phyloP scores from a whole-genome alignment of 176 grass and related monocot species.

The Coix lacrymajobi region DNA sequence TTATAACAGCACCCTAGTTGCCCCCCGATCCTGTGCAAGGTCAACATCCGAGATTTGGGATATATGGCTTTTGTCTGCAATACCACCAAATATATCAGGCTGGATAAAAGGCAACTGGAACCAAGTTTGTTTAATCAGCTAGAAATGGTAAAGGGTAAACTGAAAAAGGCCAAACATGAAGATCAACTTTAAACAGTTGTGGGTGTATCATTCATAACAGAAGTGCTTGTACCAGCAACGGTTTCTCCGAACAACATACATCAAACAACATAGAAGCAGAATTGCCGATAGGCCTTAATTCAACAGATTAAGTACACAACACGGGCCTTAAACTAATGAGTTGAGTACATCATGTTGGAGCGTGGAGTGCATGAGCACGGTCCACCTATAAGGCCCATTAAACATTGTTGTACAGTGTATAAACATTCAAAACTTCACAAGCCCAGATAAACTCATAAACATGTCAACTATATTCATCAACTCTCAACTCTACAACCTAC shows the following conservation, averaged over 20 bases:
- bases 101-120: not conserved
- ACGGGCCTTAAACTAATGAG: constrained; percentile 12
- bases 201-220: not conserved
- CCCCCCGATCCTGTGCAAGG: not conserved
- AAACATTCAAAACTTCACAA: constrained; percentile 26
- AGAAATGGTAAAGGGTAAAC: not conserved
- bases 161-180: not conserved
- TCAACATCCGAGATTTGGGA: not conserved
- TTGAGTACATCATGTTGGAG: constrained; percentile 9
- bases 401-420: not conserved
- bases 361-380: not conserved
- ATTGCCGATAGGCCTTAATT: not conserved
- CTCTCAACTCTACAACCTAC: constrained; percentile 35
- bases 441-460: constrained; percentile 12
- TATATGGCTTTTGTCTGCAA: not conserved
- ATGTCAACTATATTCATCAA: constrained; percentile 32
- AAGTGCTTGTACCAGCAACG: not conserved
- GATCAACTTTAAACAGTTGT: not conserved
- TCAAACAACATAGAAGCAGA: not conserved
- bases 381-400: constrained; percentile 11
- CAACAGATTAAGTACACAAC: constrained; percentile 9
- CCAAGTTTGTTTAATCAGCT: not conserved
- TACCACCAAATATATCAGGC: not conserved
- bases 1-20: not conserved
- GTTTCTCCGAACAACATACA: not conserved